A percentile compares a stretch with the other conserved stretches of the same genome.
These are phyloP conservation scores for Phanerodontia chrysosporium DNA, from an alignment of 768 basidiomycete species.

Conservation along the genomic window DNA sequence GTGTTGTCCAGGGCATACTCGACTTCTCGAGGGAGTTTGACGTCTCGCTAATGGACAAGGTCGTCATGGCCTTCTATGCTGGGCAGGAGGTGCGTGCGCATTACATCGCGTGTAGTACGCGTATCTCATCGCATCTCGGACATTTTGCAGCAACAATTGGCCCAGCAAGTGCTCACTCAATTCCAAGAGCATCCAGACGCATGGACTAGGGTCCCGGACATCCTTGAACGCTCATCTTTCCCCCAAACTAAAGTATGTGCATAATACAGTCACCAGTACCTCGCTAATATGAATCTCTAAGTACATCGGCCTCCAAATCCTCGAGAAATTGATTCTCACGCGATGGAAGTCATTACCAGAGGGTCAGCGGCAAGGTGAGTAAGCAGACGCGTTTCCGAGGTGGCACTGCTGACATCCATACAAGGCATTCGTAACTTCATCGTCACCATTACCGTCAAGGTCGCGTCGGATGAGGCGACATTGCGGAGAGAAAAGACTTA, in stretches of 20 bases:
- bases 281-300: constrained; percentile 32
- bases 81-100: constrained; percentile 68
- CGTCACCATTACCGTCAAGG: constrained; percentile 88
- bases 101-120: constrained; percentile 8
- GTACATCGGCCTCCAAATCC: constrained; percentile 96
- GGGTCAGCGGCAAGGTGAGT: constrained; percentile 82
- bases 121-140: not conserved
- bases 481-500: constrained; percentile 93
- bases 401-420: not conserved
- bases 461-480: constrained; percentile 84
- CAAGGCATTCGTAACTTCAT: constrained; percentile 95
- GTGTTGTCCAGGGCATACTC: constrained; percentile 63
- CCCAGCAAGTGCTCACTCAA: constrained; percentile 91
- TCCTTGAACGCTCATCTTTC: constrained; percentile 80
- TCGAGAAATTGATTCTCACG: constrained; percentile 92
- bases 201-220: constrained; percentile 95
- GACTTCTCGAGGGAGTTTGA: constrained; percentile 95
- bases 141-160: constrained; percentile 77
- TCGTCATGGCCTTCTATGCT: constrained; percentile 89
- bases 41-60: constrained; percentile 87
- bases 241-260: constrained; percentile 75
- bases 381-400: not conserved
- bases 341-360: constrained; percentile 96
- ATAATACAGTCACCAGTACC: no score
- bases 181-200: constrained; percentile 95